Evolutionary conservation across 345 rosid species (phyloP), one percentile per base, ranked within the genome.

Genomic region (Citrus sinensis): DNA sequence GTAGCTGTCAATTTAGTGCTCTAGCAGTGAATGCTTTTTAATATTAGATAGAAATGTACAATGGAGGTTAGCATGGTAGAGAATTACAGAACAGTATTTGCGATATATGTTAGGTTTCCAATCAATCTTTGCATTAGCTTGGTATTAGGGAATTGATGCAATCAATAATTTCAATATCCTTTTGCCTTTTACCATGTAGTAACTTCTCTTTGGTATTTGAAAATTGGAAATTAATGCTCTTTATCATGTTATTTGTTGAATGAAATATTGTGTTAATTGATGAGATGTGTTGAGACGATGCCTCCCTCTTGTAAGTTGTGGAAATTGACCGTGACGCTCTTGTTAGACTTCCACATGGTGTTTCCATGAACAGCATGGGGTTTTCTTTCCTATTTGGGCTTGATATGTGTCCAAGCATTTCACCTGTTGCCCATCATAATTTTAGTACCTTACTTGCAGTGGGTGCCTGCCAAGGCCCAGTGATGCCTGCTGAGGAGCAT

Each of bases 401-500:
- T 34, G 56, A 30, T 71, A 42, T 25, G 46, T 63, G 46, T 64
- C 39, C 37, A 35, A 40, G 40, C 9, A 4, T 73, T 74, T 40
- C 42, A 9, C 67, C 49, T 59, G 30, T n/a, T 79, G 25, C 51
- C 34, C 59, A 7, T 79, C 66, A 60, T 67, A 77, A 74, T 39
- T 54, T 69, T 84, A 75, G 73, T 77, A 30, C 22, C 37, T 14
- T 70, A 40, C 54, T 46, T 84, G 73, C 86, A 87, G 92, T 66
- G 71, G 86, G 81, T 76, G 74, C 78, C 25, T 73, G 62, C 77
- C 82, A 71, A 62, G 78, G 65, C 58, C 87, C 70, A 80, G 90
- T 82, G 61, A 87, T 83, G 81, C 81, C 84, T 19, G 73, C 75
- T 75, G 87, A 79, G 67, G 93, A 69, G 24, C 74, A 72, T 60